Base-by-base conservation (phyloP, 441 rosid genomes). In the Omphalea diandra region DNA sequence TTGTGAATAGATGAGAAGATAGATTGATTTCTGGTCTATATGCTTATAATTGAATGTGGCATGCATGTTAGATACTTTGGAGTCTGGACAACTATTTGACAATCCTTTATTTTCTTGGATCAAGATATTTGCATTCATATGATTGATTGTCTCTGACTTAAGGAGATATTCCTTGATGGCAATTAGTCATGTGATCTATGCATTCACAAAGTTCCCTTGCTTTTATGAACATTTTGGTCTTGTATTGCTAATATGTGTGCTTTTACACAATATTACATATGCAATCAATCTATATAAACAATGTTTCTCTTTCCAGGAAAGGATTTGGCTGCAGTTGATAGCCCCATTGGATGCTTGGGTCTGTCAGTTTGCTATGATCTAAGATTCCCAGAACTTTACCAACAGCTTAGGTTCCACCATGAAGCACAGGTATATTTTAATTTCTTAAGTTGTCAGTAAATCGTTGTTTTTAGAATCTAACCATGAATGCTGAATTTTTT, bases 331-430 rank as follows among this genome's bases (percentile, higher is more conserved):
- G 86, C 90, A 1, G 83, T 86, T 32, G 98, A 89, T 79, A 92
- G 97, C 76, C 97, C 99, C 7, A 40, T 80, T 41, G 99, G 99
- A 63, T 83, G 90, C 50, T 86, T 95, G 81, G 98, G 98, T 68
- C 80, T 90, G 71, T 84, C 99, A 15, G 95, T 90, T 50, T 95
- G 99, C 83, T 95, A 95, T 67, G 99, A 95, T 80, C 72, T 95
- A 85, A 92, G 99, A 81, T 95, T 95, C 74, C 97, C 98, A 1
- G 96, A 88, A 79, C 83, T 92, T 70, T 92, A 95, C 80, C 98
- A 92, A 83, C 88, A 88, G 83, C 85, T 95, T 35, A 83, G 99
- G 67, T 92, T 95, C 73, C 82, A 87, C 53, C 93, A 89, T 8
- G 84, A 82, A 63, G 90, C 96, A 68, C 94, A 90, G 90, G 99